A percentile compares a stretch with the other conserved stretches of the same genome.
These are phyloP conservation scores for Aspergillus sp. DNA, from an alignment of 2,329 filamentous ascomycete genomes.

Conservation along the genomic window DNA sequence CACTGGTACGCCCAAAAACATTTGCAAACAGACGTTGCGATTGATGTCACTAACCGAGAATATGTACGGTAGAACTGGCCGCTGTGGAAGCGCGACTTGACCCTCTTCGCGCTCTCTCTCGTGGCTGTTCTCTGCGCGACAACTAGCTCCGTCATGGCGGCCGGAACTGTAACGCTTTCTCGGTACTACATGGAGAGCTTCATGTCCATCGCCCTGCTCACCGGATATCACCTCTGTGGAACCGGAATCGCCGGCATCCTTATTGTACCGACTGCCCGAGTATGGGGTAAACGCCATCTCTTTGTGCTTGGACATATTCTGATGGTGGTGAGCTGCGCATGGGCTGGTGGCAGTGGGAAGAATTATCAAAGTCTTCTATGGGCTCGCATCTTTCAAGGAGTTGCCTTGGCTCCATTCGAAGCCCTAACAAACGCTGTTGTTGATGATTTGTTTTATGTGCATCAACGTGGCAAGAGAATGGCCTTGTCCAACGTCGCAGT, in stretches of 20 bases:
- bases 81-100: slow-evolving; percentile 78
- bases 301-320: slow-evolving; percentile 77
- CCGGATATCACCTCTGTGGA: slow-evolving; percentile 83
- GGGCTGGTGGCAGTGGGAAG: slow-evolving; percentile 69
- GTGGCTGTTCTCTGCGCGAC: slow-evolving; percentile 80
- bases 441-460: slow-evolving; percentile 88
- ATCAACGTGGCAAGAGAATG: slow-evolving; percentile 83
- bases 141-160: slow-evolving; percentile 81
- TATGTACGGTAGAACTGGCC: slow-evolving; percentile 68
- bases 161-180: slow-evolving; percentile 78
- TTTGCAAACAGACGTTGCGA: not conserved
- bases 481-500: slow-evolving; percentile 72
- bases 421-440: slow-evolving; percentile 84
- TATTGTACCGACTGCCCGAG: slow-evolving; percentile 81
- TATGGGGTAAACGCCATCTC: slow-evolving; percentile 90
- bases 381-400: slow-evolving; percentile 80
- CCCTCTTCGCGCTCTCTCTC: slow-evolving; percentile 75
- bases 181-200: slow-evolving; percentile 66
- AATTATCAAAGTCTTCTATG: slow-evolving; percentile 73
- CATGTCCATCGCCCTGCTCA: slow-evolving; percentile 76
- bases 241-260: slow-evolving; percentile 79
- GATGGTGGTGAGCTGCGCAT: slow-evolving; percentile 71
- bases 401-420: slow-evolving; percentile 86
- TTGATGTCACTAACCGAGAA: not conserved
- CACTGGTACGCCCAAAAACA: slow-evolving; percentile 55